Conservation (phyloP, 495 filamentous ascomycete species). For the Saxispiralis lemnorum region DNA sequence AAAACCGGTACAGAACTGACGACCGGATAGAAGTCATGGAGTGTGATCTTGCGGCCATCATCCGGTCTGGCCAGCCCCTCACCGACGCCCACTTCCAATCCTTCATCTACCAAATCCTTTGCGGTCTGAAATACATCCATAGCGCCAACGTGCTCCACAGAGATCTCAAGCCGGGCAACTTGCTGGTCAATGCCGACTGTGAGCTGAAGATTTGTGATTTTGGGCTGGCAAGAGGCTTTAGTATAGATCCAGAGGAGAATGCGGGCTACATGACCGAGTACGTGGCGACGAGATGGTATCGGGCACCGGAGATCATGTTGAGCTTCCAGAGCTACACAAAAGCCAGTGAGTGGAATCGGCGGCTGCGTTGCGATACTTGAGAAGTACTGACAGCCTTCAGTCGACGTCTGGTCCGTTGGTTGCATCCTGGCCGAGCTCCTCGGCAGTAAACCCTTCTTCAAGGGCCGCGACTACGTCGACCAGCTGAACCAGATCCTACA, state of each 20-base stretch:
- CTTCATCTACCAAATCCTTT: constrained; percentile 99
- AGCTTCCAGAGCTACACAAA: constrained; percentile 99
- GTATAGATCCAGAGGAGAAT: constrained; percentile 86
- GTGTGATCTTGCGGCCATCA: constrained; percentile 95
- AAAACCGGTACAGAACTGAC: background rate
- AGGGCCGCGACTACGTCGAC: constrained; percentile 96
- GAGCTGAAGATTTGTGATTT: constrained; percentile 99
- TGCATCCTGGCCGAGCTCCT: constrained; percentile 95
- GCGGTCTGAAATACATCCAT: constrained; percentile 97
- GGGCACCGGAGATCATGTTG: constrained; percentile 99
- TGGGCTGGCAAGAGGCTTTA: constrained; percentile 75
- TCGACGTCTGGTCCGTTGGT: constrained; percentile 97
- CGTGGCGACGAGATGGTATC: constrained; percentile 97
- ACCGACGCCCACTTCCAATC: constrained; percentile 99
- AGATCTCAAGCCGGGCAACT: constrained; percentile 91
- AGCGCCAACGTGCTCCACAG: constrained; percentile 96
- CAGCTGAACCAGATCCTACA: constrained; percentile 98
- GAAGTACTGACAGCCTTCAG: constrained; percentile 28
- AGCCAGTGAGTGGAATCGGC: constrained; percentile 37
- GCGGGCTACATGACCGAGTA: constrained; percentile 99
- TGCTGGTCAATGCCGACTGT: constrained; percentile 95
- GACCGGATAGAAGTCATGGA: constrained; percentile 75
- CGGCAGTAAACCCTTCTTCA: constrained; percentile 94
- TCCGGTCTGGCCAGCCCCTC: constrained; percentile 90
- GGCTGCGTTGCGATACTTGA: background rate